Percentiles rank a stretch among this genome's conserved stretches.
phyloP scores from a whole-genome alignment of 2,329 filamentous ascomycete species.

The Ophiostoma montium region DNA sequence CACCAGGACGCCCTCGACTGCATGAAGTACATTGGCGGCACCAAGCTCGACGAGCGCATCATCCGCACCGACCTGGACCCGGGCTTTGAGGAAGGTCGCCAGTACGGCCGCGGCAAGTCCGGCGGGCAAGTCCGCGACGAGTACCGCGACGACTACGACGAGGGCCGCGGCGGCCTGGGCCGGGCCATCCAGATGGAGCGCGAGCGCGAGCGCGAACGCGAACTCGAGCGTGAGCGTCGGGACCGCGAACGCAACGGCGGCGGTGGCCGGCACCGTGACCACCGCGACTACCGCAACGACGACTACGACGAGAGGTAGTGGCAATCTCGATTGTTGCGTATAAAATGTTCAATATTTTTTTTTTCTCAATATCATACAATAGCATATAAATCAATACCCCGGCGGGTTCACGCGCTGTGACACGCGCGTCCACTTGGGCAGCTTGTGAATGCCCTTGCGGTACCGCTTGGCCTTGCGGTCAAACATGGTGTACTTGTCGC shows the following conservation, averaged over 20 bases:
- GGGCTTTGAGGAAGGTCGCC: slow-evolving; percentile 87
- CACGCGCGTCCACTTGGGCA: slow-evolving; percentile 89
- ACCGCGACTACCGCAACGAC: slow-evolving; percentile 16
- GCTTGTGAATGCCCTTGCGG: slow-evolving; percentile 89
- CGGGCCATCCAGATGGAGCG: slow-evolving; percentile 52
- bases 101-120: slow-evolving; percentile 91
- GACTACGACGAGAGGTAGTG: slow-evolving; percentile 35
- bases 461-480: slow-evolving; percentile 93
- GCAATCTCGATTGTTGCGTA: background rate
- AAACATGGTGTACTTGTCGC: slow-evolving; percentile 97
- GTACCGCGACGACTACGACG: slow-evolving; percentile 93
- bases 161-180: slow-evolving; percentile 80
- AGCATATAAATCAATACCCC: slow-evolving; percentile 61
- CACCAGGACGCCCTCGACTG: slow-evolving; percentile 95
- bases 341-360: no score
- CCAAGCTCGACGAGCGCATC: slow-evolving; percentile 92
- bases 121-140: slow-evolving; percentile 96
- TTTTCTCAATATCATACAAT: background rate
- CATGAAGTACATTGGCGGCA: slow-evolving; percentile 96
- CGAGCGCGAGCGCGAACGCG: slow-evolving; percentile 34
- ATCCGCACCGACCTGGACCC: slow-evolving; percentile 93
- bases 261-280: slow-evolving; percentile 25
- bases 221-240: slow-evolving; percentile 29
- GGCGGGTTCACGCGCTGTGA: slow-evolving; percentile 89
- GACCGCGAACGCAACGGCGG: slow-evolving; percentile 3